phyloP scores from a whole-genome alignment of 768 basidiomycete species.

The Suillus subaureus region DNA sequence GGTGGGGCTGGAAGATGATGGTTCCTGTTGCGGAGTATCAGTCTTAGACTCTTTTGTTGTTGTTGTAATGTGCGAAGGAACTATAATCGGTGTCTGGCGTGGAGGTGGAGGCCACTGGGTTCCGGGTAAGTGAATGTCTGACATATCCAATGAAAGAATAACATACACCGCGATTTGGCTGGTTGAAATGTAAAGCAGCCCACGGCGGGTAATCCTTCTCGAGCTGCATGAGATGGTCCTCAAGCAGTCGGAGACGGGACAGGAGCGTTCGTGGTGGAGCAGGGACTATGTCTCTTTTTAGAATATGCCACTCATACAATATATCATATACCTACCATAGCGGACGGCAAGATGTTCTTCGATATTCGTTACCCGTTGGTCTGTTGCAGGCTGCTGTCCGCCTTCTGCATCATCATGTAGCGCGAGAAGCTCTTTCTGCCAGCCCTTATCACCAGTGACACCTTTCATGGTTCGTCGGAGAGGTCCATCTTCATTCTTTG shows the following conservation, averaged over 20 bases:
- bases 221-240: conserved; percentile 74
- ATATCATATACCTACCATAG: conserved; percentile 55
- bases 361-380: conserved; percentile 64
- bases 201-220: conserved; percentile 87
- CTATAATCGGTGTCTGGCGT: conserved; percentile 74
- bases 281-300: conserved; percentile 53
- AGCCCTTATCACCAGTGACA: conserved; percentile 14
- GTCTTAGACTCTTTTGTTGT: conserved; percentile 8
- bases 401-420: conserved; percentile 38
- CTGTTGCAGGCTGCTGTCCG: conserved; percentile 57
- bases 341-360: conserved; percentile 74
- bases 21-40: conserved; percentile 21
- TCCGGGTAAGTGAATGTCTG: not conserved
- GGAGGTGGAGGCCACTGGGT: conserved; percentile 84
- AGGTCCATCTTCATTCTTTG: conserved; percentile 82
- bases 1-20: conserved; percentile 5
- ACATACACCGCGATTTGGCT: conserved; percentile 78
- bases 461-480: conserved; percentile 59
- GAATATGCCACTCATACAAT: not conserved
- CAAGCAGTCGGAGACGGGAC: conserved; percentile 66
- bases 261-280: conserved; percentile 66
- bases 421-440: conserved; percentile 13
- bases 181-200: conserved; percentile 88
- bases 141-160: not conserved
- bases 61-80: conserved; percentile 64